Evolutionary conservation across 495 filamentous ascomycete genomes (phyloP).

Genomic region (Letharia columbiana): DNA sequence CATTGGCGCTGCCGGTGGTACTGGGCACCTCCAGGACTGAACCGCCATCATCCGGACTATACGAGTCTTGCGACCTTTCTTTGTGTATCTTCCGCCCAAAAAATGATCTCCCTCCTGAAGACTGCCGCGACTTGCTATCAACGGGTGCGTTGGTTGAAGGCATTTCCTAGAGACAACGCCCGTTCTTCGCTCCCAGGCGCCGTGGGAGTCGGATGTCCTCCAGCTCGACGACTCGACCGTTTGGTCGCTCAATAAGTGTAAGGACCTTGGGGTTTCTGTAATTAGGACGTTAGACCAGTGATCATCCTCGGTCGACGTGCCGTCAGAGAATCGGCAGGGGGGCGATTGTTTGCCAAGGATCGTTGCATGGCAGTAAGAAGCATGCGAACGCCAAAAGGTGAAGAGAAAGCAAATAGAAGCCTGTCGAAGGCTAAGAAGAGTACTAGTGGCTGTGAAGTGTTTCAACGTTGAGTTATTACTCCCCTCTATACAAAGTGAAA

Average conservation of each 20-base stretch:
- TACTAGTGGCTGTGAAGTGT: background rate
- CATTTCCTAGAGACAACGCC: conserved; percentile 31
- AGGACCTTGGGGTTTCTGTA: background rate
- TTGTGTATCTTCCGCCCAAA: conserved; percentile 71
- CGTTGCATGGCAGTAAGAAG: background rate
- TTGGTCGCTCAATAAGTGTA: background rate
- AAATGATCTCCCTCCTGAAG: conserved; percentile 78
- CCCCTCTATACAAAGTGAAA: background rate
- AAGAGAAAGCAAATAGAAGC: conserved; percentile 17
- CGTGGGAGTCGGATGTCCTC: conserved; percentile 6
- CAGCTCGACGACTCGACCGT: conserved; percentile 13
- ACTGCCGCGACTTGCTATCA: conserved; percentile 69
- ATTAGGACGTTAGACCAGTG: background rate
- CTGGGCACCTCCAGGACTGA: conserved; percentile 44
- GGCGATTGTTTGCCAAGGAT: conserved; percentile 5
- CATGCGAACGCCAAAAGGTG: background rate
- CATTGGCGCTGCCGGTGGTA: conserved; percentile 46
- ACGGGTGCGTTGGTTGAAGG: conserved; percentile 50
- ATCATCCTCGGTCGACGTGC: conserved; percentile 2
- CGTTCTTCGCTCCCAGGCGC: conserved; percentile 11
- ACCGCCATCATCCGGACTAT: conserved; percentile 45
- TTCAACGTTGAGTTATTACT: background rate
- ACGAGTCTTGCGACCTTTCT: conserved; percentile 51
- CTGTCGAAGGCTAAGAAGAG: conserved; percentile 20
- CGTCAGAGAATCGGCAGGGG: conserved; percentile 6